A percentile compares a stretch with the other conserved stretches of the same genome.
Evolutionary conservation across 176 grass and related monocot species (phyloP).

Genomic region (Poa pratensis): DNA sequence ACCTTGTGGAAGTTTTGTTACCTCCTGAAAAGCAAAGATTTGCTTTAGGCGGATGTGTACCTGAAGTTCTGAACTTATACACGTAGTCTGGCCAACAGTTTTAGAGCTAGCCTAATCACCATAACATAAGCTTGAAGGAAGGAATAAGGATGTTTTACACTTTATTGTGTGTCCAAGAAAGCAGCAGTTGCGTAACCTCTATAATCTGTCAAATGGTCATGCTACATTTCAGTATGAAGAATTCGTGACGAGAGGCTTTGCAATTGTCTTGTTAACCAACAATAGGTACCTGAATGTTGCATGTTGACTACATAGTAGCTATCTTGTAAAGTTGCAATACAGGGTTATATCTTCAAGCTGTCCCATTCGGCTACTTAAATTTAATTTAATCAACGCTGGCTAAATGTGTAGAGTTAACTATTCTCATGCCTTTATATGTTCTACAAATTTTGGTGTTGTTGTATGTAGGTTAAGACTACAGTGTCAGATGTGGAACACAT

Average conservation of each 20-base stretch:
- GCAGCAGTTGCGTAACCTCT: background rate
- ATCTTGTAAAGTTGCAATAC: background rate
- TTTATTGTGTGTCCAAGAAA: background rate
- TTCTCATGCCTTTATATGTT: background rate
- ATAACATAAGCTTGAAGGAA: constrained; percentile 1
- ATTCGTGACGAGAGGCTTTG: background rate
- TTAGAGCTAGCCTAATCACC: background rate
- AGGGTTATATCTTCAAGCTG: background rate
- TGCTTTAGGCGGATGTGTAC: background rate
- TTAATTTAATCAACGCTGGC: constrained; percentile 8
- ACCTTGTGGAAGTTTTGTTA: background rate
- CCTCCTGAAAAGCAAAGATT: constrained; percentile 3
- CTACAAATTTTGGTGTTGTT: background rate
- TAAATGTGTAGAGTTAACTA: background rate
- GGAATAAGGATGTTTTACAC: background rate
- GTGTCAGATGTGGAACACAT: background rate
- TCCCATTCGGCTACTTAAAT: background rate
- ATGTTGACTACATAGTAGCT: constrained; percentile 15
- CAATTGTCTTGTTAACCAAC: constrained; percentile 16
- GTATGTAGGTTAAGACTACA: background rate
- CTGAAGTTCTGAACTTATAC: background rate
- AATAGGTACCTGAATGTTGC: background rate
- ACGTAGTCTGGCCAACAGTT: background rate
- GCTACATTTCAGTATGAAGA: constrained; percentile 21
- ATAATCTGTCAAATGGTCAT: background rate